Evolutionary conservation across 1,284 basidiomycete genomes (phyloP), one percentile per base, ranked within the genome.

Genomic region (Bjerkandera adusta): DNA sequence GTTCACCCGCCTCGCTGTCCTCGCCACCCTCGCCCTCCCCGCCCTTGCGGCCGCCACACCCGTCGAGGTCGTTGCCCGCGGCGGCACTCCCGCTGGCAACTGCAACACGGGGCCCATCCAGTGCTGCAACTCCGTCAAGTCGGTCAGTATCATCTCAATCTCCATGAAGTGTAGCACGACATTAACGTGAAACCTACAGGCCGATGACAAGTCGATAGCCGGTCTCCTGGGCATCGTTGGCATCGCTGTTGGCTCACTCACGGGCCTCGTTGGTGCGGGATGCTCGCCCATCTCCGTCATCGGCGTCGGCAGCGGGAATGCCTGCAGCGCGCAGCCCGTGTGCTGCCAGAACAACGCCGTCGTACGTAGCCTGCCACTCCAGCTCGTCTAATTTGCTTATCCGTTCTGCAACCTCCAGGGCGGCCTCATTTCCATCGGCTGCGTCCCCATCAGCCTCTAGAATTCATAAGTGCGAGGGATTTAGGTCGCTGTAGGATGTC

Each of bases 361-460:
- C 5, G 46, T 48, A 13, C 42, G 46, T 48, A n/a, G n/a, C n/a
- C n/a, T n/a, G n/a, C n/a, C n/a, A n/a, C 12, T n/a, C 16, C 38
- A 41, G 10, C 12, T 12, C 11, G 12, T 41, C 12, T 16, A 15
- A n/a, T n/a, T 24, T 5, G 10, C 8, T 26, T n/a, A 36, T 21
- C 21, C 3, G 15, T 13, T 21, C 37, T 36, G 26, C 29, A 24
- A 13, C 20, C 11, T 5, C 6, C 25, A 51, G 49, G 49, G 49
- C 27, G 11, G 24, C 20, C 49, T 51, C 37, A 27, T 47, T 25
- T 51, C 45, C 12, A 51, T 51, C 36, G 49, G 49, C 36, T 51
- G 49, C 25, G 49, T 47, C 13, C 45, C 49, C 4, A 40, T 55
- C n/a, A 33, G 39, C 20, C 38, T 50, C 40, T 55, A 26, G n/a